These are phyloP conservation scores for Penicillium sp. DNA, from an alignment of 2,329 filamentous ascomycete genomes.

Conservation along the genomic window DNA sequence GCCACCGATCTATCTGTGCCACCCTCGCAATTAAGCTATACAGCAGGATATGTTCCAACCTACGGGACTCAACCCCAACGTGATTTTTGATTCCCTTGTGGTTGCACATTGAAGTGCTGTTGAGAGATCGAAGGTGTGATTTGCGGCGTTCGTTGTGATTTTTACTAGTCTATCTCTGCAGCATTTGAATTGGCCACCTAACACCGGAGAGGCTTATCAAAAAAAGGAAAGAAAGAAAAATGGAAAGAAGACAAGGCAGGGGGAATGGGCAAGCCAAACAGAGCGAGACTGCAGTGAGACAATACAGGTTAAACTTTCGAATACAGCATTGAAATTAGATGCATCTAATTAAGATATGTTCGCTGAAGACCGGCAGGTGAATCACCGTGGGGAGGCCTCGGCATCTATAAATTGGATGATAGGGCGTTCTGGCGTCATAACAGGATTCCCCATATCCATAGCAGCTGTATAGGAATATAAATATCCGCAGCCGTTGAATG, in stretches of 20 bases:
- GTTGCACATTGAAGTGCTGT: too few relatives aligned
- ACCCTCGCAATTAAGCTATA: conserved; percentile 32
- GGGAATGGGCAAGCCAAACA: neutral
- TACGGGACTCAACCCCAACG: conserved; percentile 30
- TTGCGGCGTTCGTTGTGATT: too few relatives aligned
- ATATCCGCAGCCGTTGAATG: too few relatives aligned
- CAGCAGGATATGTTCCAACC: conserved; percentile 25
- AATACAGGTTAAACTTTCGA: conserved; percentile 4
- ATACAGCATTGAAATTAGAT: conserved; percentile 8
- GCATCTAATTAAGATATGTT: conserved; percentile 7
- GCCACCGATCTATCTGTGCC: conserved; percentile 28
- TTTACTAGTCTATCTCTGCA: too few relatives aligned
- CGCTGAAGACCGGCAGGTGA: neutral
- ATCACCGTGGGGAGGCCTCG: too few relatives aligned
- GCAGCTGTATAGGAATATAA: too few relatives aligned
- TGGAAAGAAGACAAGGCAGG: neutral
- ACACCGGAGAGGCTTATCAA: neutral
- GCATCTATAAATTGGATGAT: too few relatives aligned
- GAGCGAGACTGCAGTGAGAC: neutral
- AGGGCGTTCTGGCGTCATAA: too few relatives aligned
- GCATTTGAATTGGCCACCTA: too few relatives aligned
- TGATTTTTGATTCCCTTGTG: conserved; percentile 24
- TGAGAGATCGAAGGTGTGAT: too few relatives aligned
- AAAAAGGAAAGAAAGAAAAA: neutral
- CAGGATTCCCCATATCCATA: too few relatives aligned